Evolutionary conservation across 2,329 filamentous ascomycete genomes (phyloP), one percentile per base, ranked within the genome.

Genomic region (Xylaria sp.): DNA sequence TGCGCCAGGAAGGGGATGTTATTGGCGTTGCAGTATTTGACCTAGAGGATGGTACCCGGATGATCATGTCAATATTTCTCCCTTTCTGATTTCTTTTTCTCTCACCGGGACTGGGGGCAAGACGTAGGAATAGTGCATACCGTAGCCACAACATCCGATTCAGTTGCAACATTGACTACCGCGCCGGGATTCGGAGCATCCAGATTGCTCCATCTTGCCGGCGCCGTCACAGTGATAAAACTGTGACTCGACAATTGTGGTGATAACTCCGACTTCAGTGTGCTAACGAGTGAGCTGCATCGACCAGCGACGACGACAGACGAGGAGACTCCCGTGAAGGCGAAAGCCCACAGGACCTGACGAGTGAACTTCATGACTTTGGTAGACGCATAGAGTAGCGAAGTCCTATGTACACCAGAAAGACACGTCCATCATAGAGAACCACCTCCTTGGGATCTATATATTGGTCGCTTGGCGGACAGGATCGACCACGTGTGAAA

Each of bases 201-300:
- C 23, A 62, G 64, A 9, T 57, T 55, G 35, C 63, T 66, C 65
- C 62, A 67, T 49, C 64, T 61, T 34, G 52, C 34, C 18, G 58
- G 53, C 44, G 50, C 59, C 50, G 48, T 61, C 16, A 13, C n/a
- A 44, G 55, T 49, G 8, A 61, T 55, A 13, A 55, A 37, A 34
- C 35, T 19, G 0, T 2, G 6, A 3, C 34, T 19, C 30, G 59
- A 61, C 18, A 61, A 23, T n/a, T 39, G 11, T 9, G 53, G 49
- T 23, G 58, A 34, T 10, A 56, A 37, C 4, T 57, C 58, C 1
- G 5, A 19, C 9, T 56, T 23, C 30, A 59, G 10, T 13, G 23
- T 42, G 11, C 42, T 19, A 11, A 4, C 16, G 16, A 56, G 34
- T 19, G 52, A 35, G 35, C 10, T 46, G 42, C 42, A 46, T 46